Percentiles rank a stretch among this genome's conserved stretches.
Evolutionary conservation across 2,329 filamentous ascomycete species (phyloP).

Genomic region (Dryadomyces sulphureus): DNA sequence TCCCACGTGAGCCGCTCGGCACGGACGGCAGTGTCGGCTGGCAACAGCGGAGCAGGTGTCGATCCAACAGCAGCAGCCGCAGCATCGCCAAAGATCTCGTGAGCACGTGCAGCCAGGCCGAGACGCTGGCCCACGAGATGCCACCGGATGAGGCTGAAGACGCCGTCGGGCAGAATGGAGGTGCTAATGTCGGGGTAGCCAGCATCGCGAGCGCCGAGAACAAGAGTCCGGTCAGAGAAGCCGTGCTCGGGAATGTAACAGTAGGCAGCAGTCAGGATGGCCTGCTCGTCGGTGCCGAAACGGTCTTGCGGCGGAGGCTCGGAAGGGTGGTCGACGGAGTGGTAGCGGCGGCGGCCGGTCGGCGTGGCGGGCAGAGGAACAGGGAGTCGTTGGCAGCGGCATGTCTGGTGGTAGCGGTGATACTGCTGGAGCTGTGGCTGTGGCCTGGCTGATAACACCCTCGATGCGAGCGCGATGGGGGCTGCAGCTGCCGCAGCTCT

Average conservation of each 20-base stretch:
- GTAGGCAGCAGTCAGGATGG: conserved; percentile 72
- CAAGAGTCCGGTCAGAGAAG: conserved; percentile 62
- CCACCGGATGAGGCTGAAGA: conserved; percentile 69
- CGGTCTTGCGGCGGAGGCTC: conserved; percentile 42
- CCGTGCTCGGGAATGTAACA: conserved; percentile 65
- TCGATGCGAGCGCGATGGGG: not conserved
- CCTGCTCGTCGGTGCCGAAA: conserved; percentile 54
- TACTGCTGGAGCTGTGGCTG: not conserved
- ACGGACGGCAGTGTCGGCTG: conserved; percentile 35
- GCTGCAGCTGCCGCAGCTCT: not conserved
- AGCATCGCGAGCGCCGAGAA: conserved; percentile 64
- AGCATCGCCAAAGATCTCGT: conserved; percentile 23
- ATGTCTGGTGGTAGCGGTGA: no score
- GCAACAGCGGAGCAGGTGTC: conserved; percentile 13
- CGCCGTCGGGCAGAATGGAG: conserved; percentile 64
- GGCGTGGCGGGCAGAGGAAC: not conserved
- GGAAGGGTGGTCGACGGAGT: conserved; percentile 61
- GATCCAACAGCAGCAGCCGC: conserved; percentile 16
- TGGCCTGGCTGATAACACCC: no score
- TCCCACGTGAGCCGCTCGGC: conserved; percentile 62
- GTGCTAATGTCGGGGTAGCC: conserved; percentile 79
- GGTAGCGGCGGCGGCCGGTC: conserved; percentile 34
- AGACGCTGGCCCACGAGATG: conserved; percentile 56
- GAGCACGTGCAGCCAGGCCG: conserved; percentile 31
- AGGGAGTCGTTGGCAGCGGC: no score